Evolutionary conservation across 768 basidiomycete genomes (phyloP).

Genomic region (Postia placenta): DNA sequence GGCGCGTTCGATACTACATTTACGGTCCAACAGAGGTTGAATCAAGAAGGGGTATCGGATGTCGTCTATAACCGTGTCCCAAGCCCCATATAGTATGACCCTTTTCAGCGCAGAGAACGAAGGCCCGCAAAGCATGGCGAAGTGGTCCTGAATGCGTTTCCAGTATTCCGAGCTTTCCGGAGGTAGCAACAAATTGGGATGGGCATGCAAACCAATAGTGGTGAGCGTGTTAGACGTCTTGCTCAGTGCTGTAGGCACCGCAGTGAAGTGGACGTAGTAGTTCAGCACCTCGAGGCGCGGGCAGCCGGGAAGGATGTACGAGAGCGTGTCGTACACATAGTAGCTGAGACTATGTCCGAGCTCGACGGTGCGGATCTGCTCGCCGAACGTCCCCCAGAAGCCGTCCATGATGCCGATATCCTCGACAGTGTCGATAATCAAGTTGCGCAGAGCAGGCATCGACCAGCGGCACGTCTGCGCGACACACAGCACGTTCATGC

Average conservation of each 20-base stretch:
- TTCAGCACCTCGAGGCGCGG: slow-evolving; percentile 44
- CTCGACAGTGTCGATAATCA: slow-evolving; percentile 47
- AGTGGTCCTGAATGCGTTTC: slow-evolving; percentile 40
- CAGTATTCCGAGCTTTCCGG: slow-evolving; percentile 30
- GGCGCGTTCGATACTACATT: slow-evolving; percentile 22
- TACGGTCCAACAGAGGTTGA: slow-evolving; percentile 28
- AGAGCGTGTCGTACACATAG: slow-evolving; percentile 41
- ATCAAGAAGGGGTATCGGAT: slow-evolving; percentile 29
- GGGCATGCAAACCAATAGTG: slow-evolving; percentile 46
- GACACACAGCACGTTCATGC: slow-evolving; percentile 46
- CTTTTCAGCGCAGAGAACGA: slow-evolving; percentile 40
- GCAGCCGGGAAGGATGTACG: slow-evolving; percentile 40
- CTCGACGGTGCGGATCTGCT: slow-evolving; percentile 47
- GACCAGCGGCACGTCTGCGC: slow-evolving; percentile 42
- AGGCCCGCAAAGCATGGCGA: slow-evolving; percentile 34
- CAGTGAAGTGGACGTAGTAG: slow-evolving; percentile 33
- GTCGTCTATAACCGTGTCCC: slow-evolving; percentile 35
- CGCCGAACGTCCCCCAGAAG: slow-evolving; percentile 46
- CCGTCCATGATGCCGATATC: slow-evolving; percentile 29
- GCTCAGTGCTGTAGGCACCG: slow-evolving; percentile 1
- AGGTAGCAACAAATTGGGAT: slow-evolving; percentile 36
- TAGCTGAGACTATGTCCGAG: slow-evolving; percentile 55
- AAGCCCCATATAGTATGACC: slow-evolving; percentile 48
- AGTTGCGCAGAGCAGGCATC: slow-evolving; percentile 44
- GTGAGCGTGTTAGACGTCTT: slow-evolving; percentile 25